Base-by-base conservation (phyloP, 306 rosid species). In the Prunus kanzakura region DNA sequence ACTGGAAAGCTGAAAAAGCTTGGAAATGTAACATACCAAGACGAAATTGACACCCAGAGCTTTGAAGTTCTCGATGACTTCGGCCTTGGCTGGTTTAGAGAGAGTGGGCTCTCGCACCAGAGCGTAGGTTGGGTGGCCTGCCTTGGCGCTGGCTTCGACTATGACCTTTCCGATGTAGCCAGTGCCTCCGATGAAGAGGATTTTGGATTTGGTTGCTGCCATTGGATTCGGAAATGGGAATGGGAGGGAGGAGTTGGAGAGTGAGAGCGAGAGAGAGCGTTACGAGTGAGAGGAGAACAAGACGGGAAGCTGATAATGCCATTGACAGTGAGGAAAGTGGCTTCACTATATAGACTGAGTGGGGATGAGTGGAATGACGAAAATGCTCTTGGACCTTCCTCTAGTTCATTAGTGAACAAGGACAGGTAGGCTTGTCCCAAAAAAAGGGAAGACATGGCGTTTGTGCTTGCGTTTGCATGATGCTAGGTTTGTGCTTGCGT, bases 161-260 rank as follows among this genome's bases (percentile, higher is more conserved):
- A 85, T 70, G 43, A 76, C 80, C 57, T 85, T 85, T 4, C 86
- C 86, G 22, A 79, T 79, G 64, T 79, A 79, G 2, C 84, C 82
- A 3, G 86, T 79, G 22, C 86, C 86, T 14, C 86, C 89, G 23
- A 85, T 60, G 72, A 82, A 9, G 72, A 85, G 75, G 65, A 85
- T 64, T 72, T 76, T 82, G 76, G 76, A 72, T 25, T 80, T 80
- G 22, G 81, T 76, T 18, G 58, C 56, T 0, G 75, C 75, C 80
- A 80, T 80, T 19, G 73, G 72, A 64, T 64, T 38, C 1, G 69
- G 25, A 6, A 13, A 66, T 6, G 4, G 32, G 30, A 60, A 11
- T 32, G 65, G 66, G 6, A 27, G 65, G 66, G 6, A 27, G 9
- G 0, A 45, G 38, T 19, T 18, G 55, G 67, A 67, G 51, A 30